Percentiles rank a stretch among this genome's conserved stretches.
Conservation (phyloP, 176 grass and related monocot species). For the Tuctoria greenei region DNA sequence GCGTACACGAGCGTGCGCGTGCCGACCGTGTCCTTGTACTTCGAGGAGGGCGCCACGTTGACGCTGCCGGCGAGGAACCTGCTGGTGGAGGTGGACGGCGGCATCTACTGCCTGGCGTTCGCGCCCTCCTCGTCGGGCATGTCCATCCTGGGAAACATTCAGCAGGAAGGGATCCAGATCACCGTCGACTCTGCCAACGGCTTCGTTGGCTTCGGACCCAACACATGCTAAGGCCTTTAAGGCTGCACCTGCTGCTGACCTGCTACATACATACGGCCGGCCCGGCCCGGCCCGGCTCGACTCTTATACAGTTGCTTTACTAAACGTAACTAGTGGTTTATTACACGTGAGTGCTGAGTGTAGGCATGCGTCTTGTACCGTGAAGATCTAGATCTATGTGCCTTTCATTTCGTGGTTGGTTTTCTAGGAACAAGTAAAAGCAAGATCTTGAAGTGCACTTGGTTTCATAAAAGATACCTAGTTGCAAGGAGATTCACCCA, state of each 20-base stretch:
- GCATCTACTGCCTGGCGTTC: constrained; percentile 80
- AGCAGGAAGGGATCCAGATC: constrained; percentile 88
- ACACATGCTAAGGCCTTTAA: constrained; percentile 65
- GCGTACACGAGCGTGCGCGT: constrained; percentile 85
- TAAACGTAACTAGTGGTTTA: not conserved
- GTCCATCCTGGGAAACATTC: constrained; percentile 84
- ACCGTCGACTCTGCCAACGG: constrained; percentile 76
- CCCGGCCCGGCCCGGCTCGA: too few species aligned
- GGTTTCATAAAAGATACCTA: not conserved
- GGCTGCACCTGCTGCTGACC: too few species aligned
- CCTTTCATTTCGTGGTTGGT: too few species aligned
- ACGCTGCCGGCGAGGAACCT: constrained; percentile 88
- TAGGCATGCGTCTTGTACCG: too few species aligned
- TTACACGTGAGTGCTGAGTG: not conserved
- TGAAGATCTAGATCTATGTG: too few species aligned
- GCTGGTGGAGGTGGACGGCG: constrained; percentile 66
- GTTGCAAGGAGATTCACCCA: not conserved
- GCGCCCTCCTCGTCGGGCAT: constrained; percentile 60
- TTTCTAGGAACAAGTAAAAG: too few species aligned
- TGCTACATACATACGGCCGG: too few species aligned
- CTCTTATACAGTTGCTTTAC: not conserved
- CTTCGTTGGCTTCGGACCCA: constrained; percentile 78
- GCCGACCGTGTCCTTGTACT: constrained; percentile 87
- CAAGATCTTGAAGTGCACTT: too few species aligned
- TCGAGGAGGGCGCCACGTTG: constrained; percentile 55